Evolutionary conservation across 2,329 filamentous ascomycete species (phyloP), one percentile per base, ranked within the genome.

Genomic region (Dissoconium aciculare): DNA sequence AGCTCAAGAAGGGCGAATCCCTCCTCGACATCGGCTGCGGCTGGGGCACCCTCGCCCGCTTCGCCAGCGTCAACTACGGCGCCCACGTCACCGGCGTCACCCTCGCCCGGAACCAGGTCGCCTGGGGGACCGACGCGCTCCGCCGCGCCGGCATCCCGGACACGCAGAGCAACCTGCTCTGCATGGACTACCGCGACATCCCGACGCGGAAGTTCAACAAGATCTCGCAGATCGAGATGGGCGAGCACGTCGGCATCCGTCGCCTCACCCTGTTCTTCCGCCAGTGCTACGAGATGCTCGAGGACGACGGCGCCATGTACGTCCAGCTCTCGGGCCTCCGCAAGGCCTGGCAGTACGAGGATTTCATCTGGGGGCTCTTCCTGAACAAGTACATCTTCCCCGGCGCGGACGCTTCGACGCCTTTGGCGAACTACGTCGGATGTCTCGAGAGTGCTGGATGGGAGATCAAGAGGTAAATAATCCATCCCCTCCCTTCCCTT

Each of bases 321-420:
- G 68, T 95, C 36, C 87, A 95, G 60, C 82, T 89, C 47, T 83
- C 85, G 47, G 87, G 87, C 60, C 70, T 95, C 38, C 78, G 87
- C 49, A 91, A 89, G 65, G 66, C 69, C 39, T 95, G 87, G 87
- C 87, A 94, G 59, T 94, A 92, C 53, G 84, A 94, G 66, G 87
- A 94, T 62, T 71, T 93, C 30, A 79, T 85, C 57, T 94, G 87
- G 87, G 87, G 87, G 55, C 69, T 94, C 27, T 95, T 93, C 69
- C 91, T 95, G 83, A 95, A 94, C 75, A 93, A 92, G 65, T 92
- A 94, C 60, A 68, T 95, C 57, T 95, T 95, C 71, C 87, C 85
- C 17, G 87, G 87, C 54, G 87, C 87, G 30, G 87, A 94, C 54
- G 87, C 87, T 30, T 92, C 82, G 27, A 91, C 83, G 35, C 87